Conservation (phyloP, 768 basidiomycete species). For the Asterophora parasitica region DNA sequence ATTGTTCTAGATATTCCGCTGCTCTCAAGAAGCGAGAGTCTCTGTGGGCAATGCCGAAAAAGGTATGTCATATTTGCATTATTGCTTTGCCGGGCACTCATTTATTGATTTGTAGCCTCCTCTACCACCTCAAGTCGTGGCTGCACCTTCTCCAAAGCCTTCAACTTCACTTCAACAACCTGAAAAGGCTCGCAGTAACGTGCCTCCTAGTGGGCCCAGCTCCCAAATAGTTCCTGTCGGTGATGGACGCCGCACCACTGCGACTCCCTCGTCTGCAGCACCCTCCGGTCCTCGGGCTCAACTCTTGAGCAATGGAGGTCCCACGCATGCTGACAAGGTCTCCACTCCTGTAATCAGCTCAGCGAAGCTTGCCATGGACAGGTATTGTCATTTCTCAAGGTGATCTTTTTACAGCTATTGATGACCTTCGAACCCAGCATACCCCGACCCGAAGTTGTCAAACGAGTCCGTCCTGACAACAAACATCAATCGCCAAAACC, state of each 20-base stretch:
- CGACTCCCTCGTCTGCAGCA: conserved; percentile 30
- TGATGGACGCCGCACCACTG: conserved; percentile 34
- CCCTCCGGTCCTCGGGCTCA: conserved; percentile 62
- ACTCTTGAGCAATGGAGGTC: conserved; percentile 26
- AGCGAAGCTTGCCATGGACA: conserved; percentile 65
- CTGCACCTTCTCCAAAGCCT: conserved; percentile 27
- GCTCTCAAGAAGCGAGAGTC: conserved; percentile 71
- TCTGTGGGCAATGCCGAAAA: conserved; percentile 41
- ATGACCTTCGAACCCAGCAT: conserved; percentile 40
- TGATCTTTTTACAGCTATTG: not conserved
- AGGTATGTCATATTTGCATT: conserved; percentile 18
- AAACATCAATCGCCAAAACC: conserved; percentile 34
- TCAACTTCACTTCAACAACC: conserved; percentile 17
- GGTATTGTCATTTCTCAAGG: conserved; percentile 34
- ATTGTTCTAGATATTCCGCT: conserved; percentile 56
- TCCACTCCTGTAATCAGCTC: conserved; percentile 25
- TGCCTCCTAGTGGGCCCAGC: conserved; percentile 37
- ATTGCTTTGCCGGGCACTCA: not conserved
- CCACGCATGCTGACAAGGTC: conserved; percentile 26
- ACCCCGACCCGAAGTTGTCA: conserved; percentile 77
- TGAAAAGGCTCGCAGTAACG: conserved; percentile 31
- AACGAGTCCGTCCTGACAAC: conserved; percentile 44
- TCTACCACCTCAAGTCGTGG: conserved; percentile 7
- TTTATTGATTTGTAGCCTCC: conserved; percentile 4
- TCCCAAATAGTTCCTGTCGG: conserved; percentile 22